phyloP scores from a whole-genome alignment of 163 green algal species.

The Volvox carteri region DNA sequence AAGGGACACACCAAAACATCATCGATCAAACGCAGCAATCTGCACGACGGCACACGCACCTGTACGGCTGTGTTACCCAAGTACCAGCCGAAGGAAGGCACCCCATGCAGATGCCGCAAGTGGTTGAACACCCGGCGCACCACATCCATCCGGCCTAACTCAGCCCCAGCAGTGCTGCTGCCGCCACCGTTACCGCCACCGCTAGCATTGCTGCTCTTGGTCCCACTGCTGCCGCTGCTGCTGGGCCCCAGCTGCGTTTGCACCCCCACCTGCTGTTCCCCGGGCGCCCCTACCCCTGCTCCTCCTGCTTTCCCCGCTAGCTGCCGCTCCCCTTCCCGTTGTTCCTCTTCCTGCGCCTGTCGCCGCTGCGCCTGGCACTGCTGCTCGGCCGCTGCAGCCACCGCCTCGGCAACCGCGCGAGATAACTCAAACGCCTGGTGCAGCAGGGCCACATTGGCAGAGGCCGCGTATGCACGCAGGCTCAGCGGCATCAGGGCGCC shows the following conservation, averaged over 20 bases:
- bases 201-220: background rate
- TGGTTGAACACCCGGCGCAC: conserved; percentile 42
- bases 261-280: background rate
- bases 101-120: background rate
- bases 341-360: background rate
- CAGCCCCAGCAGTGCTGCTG: background rate
- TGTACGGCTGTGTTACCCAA: conserved; percentile 49
- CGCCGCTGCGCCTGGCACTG: no score
- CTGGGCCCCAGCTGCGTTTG: background rate
- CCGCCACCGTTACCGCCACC: background rate
- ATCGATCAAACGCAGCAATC: no score
- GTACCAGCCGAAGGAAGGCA: conserved; percentile 57
- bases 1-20: no score
- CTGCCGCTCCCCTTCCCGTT: background rate
- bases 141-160: conserved; percentile 33
- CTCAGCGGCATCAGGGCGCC: conserved; percentile 44
- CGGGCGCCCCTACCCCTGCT: no score
- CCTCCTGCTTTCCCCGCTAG: background rate
- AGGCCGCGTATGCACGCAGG: conserved; percentile 48
- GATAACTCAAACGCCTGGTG: conserved; percentile 19
- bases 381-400: background rate
- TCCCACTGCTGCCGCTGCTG: conserved; percentile 4
- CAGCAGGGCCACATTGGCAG: conserved; percentile 44
- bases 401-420: background rate
- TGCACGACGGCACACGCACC: no score